Evolutionary conservation across 2,329 filamentous ascomycete genomes (phyloP).

Genomic region (Fusarium sp.): DNA sequence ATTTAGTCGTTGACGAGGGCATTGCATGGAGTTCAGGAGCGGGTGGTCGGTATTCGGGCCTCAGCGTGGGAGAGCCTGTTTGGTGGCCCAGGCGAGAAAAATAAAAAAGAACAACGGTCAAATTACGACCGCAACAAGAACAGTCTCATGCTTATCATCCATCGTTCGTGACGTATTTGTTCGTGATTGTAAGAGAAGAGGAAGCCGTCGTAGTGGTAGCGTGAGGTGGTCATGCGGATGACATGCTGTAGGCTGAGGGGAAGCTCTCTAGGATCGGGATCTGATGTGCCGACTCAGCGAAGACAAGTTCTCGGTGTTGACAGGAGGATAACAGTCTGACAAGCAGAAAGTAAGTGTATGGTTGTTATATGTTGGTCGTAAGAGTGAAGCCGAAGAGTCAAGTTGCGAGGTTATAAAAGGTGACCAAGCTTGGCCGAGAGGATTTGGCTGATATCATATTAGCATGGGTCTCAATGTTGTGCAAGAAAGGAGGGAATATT

Average conservation of each 20-base stretch:
- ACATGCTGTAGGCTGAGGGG: constrained; percentile 31
- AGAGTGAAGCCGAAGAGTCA: constrained; percentile 5
- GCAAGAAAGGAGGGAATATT: background rate
- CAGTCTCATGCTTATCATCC: background rate
- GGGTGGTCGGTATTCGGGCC: constrained; percentile 41
- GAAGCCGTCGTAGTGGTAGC: background rate
- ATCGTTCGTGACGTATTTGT: constrained; percentile 1
- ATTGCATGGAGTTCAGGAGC: constrained; percentile 55
- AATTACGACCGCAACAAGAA: constrained; percentile 26
- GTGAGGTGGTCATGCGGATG: constrained; percentile 27
- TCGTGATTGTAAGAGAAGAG: background rate
- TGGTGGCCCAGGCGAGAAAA: constrained; percentile 41
- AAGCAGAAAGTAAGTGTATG: background rate
- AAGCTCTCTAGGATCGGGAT: constrained; percentile 23
- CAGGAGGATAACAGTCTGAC: background rate
- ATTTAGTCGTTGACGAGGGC: constrained; percentile 45
- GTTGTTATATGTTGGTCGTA: background rate
- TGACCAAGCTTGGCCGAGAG: constrained; percentile 34
- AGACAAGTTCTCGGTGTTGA: background rate
- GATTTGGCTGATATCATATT: constrained; percentile 30
- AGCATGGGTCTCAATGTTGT: constrained; percentile 6
- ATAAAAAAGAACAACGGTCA: constrained; percentile 40
- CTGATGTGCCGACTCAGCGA: constrained; percentile 12
- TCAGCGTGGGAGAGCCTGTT: constrained; percentile 43
- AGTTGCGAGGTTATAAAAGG: constrained; percentile 12